phyloP scores from a whole-genome alignment of 2,329 filamentous ascomycete genomes.

The Penicillium janthinellum region DNA sequence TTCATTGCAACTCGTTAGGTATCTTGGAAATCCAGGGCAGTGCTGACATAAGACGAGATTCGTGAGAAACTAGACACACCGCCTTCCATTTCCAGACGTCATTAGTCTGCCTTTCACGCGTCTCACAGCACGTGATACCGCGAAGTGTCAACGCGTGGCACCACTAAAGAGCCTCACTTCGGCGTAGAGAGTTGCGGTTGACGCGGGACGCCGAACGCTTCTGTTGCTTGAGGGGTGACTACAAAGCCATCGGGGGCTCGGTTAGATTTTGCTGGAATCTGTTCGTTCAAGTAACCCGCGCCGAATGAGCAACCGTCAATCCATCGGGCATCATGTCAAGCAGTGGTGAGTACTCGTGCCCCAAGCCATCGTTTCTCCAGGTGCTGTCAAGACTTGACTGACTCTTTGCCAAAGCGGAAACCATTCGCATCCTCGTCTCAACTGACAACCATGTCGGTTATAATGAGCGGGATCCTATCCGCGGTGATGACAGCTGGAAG shows the following conservation, averaged over 20 bases:
- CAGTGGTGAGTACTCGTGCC: conserved; percentile 26
- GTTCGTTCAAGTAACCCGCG: not conserved
- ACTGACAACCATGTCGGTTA: conserved; percentile 99
- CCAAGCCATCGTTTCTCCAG: not conserved
- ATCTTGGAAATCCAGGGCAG: not conserved
- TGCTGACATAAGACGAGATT: not conserved
- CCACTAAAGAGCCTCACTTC: not conserved
- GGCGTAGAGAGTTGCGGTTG: not conserved
- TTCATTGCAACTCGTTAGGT: no score
- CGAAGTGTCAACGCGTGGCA: conserved; percentile 17
- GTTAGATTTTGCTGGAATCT: not conserved
- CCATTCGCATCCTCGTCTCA: conserved; percentile 88
- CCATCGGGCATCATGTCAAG: conserved; percentile 1
- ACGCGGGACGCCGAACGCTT: not conserved
- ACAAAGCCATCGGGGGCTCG: not conserved
- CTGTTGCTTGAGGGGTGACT: not conserved
- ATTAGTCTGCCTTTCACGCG: conserved; percentile 3
- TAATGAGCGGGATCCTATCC: conserved; percentile 86
- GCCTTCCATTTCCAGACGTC: not conserved
- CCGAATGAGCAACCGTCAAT: not conserved
- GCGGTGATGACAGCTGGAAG: conserved; percentile 96
- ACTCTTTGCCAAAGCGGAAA: conserved; percentile 63
- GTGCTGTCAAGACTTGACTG: not conserved
- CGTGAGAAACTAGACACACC: not conserved
- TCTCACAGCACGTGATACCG: conserved; percentile 26